Evolutionary conservation across 2,329 filamentous ascomycete species (phyloP), one percentile per base, ranked within the genome.

Genomic region (Paradendryphiella salina): DNA sequence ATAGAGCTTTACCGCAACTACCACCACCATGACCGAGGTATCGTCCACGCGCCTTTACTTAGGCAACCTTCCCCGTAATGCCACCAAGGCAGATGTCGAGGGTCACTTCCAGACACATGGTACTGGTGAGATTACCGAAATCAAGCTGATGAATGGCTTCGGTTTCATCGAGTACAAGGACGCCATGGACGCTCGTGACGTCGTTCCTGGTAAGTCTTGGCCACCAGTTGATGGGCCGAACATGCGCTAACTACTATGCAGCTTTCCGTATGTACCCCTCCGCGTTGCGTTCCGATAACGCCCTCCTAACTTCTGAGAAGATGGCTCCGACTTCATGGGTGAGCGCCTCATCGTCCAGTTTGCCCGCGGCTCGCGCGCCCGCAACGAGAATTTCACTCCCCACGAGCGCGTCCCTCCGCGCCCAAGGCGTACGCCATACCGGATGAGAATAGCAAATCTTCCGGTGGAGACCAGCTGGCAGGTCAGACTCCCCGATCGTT

Each of bases 111-210:
- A 87, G 75, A 90, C 86, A 71, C 91, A 96, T 85, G 94, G 93
- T 73, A 93, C 91, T 66, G 94, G 94, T 75, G 91, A 96, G 75
- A 97, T 99, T 74, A 94, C 89, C 64, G 94, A 99, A 80, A 93
- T 99, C 80, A 99, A 99, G 82, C 85, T 99, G 60, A 99, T 99
- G 94, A 97, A 96, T 74, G 94, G 94, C 71, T 99, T 99, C 73
- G 94, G 94, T 74, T 99, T 99, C 81, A 96, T 99, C 74, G 94
- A 99, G 77, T 99, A 97, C 78, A 95, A 96, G 77, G 94, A 97
- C 79, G 86, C 91, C 52, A 90, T 96, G 88, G 94, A 99, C 79
- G 94, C 94, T 64, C 89, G 93, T 73, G 94, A 99, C 79, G 92
- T 99, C 60, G 94, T 99, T 70, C 94, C 94, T 77, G 93, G 94